Percentiles rank a stretch among this genome's conserved stretches.
phyloP scores from a whole-genome alignment of 169 alveolate genomes.

The Cryptosporidium sp. region DNA sequence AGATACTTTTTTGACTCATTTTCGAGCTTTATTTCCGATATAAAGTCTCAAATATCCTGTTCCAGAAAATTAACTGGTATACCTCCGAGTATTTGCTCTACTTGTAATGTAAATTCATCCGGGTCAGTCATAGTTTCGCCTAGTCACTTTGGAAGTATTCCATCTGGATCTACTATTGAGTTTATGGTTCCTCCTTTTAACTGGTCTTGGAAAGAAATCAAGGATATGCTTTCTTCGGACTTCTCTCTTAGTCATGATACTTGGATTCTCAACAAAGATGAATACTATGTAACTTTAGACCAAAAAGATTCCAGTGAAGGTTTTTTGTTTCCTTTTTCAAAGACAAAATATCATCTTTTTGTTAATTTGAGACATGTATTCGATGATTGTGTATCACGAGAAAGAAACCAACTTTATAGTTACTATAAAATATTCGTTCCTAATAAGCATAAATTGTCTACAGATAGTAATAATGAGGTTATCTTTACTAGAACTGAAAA shows the following conservation, averaged over 20 bases:
- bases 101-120: neutral
- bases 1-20: slow-evolving; percentile 39
- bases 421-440: neutral
- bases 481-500: neutral
- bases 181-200: slow-evolving; percentile 15
- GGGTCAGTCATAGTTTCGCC: neutral
- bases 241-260: slow-evolving; percentile 1
- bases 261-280: neutral
- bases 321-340: neutral
- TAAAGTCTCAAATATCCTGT: neutral
- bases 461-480: neutral
- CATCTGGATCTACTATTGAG: slow-evolving; percentile 7
- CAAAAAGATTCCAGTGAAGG: neutral
- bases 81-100: neutral
- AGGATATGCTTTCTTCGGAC: slow-evolving; percentile 21
- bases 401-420: neutral
- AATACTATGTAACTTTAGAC: neutral
- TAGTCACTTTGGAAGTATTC: neutral
- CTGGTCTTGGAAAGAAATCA: slow-evolving; percentile 40
- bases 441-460: neutral
- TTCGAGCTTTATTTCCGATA: slow-evolving; percentile 15
- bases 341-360: neutral
- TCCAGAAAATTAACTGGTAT: neutral
- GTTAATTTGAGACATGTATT: slow-evolving; percentile 19
- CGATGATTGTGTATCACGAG: neutral